phyloP scores from a whole-genome alignment of 2,329 filamentous ascomycete genomes.

The Akanthomyces muscarius region DNA sequence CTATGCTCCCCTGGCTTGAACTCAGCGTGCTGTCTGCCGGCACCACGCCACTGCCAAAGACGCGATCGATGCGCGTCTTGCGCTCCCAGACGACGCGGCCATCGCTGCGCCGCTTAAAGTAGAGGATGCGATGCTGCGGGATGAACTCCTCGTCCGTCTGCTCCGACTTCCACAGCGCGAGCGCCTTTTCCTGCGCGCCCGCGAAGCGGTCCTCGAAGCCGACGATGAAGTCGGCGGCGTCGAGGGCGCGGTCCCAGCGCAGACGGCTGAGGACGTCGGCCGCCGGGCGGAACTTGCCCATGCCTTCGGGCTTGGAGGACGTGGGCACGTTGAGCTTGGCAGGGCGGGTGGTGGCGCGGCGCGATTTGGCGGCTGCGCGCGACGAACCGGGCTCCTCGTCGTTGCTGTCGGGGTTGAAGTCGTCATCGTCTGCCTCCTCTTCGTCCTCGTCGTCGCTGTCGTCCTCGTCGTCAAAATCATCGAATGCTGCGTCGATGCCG shows the following conservation, averaged over 20 bases:
- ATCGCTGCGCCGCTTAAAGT: conserved; percentile 54
- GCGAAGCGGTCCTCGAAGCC: conserved; percentile 60
- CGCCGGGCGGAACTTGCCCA: conserved; percentile 52
- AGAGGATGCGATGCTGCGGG: conserved; percentile 59
- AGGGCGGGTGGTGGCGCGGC: conserved; percentile 16
- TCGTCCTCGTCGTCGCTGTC: conserved; percentile 17
- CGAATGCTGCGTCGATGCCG: conserved; percentile 28
- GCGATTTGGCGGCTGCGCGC: not conserved
- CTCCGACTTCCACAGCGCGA: conserved; percentile 57
- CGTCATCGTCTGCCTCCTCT: not conserved
- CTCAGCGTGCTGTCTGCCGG: not conserved
- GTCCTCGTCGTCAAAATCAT: conserved; percentile 38
- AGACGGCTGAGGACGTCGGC: conserved; percentile 56
- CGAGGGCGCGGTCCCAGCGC: conserved; percentile 54
- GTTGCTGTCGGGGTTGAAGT: not conserved
- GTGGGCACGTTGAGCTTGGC: conserved; percentile 15
- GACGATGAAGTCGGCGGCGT: conserved; percentile 51
- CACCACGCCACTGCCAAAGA: conserved; percentile 53
- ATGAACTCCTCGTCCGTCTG: conserved; percentile 64
- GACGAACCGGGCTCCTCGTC: conserved; percentile 18
- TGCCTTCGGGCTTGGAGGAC: conserved; percentile 27
- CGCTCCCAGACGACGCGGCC: conserved; percentile 54
- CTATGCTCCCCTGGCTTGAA: not conserved
- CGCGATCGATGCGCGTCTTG: conserved; percentile 46
- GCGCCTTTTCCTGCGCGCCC: conserved; percentile 48